These are phyloP conservation scores for Arxiozyma heterogenica DNA, from an alignment of 1,139 yeast genomes.

Conservation along the genomic window DNA sequence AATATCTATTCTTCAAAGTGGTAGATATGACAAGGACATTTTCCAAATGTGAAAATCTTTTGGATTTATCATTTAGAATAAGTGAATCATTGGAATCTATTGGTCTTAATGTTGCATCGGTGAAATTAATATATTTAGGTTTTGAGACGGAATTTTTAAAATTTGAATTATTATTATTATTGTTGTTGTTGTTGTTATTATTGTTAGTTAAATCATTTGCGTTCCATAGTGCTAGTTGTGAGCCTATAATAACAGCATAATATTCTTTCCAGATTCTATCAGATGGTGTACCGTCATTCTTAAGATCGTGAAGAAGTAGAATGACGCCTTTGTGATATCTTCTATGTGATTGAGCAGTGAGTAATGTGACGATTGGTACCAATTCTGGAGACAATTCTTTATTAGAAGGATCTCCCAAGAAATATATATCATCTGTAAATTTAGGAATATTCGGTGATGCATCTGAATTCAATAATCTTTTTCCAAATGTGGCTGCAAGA, in stretches of 20 bases:
- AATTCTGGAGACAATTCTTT: slow-evolving; percentile 51
- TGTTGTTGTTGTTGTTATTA: slow-evolving; percentile 32
- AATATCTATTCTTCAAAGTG: slow-evolving; percentile 76
- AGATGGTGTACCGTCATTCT: slow-evolving; percentile 75
- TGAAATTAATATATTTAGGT: slow-evolving; percentile 80
- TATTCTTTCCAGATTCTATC: slow-evolving; percentile 87
- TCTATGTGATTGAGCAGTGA: slow-evolving; percentile 65
- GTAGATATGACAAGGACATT: slow-evolving; percentile 84
- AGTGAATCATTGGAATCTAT: slow-evolving; percentile 67
- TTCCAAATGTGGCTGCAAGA: slow-evolving; percentile 6
- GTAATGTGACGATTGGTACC: slow-evolving; percentile 62
- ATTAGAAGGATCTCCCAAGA: slow-evolving; percentile 42
- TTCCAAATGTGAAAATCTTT: slow-evolving; percentile 35
- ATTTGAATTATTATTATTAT: slow-evolving; percentile 37
- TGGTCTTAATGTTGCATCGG: slow-evolving; percentile 79
- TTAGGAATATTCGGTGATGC: slow-evolving; percentile 9
- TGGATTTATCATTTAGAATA: slow-evolving; percentile 70
- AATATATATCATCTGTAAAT: slow-evolving; percentile 61
- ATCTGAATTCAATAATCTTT: slow-evolving; percentile 6
- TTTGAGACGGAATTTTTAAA: slow-evolving; percentile 45
- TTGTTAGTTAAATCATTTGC: slow-evolving; percentile 54
- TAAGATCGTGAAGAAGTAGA: slow-evolving; percentile 61
- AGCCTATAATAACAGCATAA: slow-evolving; percentile 82
- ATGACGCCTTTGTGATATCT: slow-evolving; percentile 67
- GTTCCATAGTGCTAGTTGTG: slow-evolving; percentile 89